Evolutionary conservation across 1,284 basidiomycete species (phyloP).

Genomic region (Grifola frondosa): DNA sequence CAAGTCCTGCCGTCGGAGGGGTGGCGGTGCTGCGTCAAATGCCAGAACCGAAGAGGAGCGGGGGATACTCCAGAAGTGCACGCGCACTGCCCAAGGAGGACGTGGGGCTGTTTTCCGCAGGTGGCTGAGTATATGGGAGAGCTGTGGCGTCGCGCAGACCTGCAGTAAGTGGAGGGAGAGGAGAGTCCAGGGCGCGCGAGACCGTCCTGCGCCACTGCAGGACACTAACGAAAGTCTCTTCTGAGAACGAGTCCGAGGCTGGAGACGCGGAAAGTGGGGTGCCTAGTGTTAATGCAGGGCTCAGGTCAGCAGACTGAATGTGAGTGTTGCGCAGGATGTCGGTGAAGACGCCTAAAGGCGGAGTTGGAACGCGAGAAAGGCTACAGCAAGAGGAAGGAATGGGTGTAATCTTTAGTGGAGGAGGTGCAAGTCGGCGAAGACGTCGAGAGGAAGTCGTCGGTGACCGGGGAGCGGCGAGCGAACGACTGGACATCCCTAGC

Average conservation of each 20-base stretch:
- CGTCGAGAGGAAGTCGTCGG: slow-evolving; percentile 16
- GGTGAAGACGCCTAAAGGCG: slow-evolving; percentile 1
- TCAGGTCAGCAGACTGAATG: slow-evolving; percentile 1
- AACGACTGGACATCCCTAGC: no score
- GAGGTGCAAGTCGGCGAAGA: slow-evolving; percentile 19
- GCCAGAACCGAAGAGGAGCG: slow-evolving; percentile 5
- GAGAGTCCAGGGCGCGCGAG: slow-evolving; percentile 7
- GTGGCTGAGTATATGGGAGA: background rate
- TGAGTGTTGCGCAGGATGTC: slow-evolving; percentile 7
- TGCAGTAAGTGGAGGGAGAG: slow-evolving; percentile 6
- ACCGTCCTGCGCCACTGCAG: slow-evolving; percentile 9
- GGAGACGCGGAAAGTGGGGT: slow-evolving; percentile 7
- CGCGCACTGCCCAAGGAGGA: slow-evolving; percentile 4
- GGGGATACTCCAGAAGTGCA: slow-evolving; percentile 2
- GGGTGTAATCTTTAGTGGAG: slow-evolving; percentile 16
- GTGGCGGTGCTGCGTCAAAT: slow-evolving; percentile 10
- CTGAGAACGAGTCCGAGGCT: slow-evolving; percentile 1
- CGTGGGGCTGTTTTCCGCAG: background rate
- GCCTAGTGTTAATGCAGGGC: slow-evolving; percentile 5
- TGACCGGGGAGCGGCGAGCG: slow-evolving; percentile 14
- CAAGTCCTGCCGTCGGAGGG: slow-evolving; percentile 11
- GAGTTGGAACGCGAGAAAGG: background rate
- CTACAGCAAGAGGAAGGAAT: background rate
- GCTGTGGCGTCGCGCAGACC: slow-evolving; percentile 5
- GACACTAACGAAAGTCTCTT: slow-evolving; percentile 1